phyloP scores from a whole-genome alignment of 225 moss, liverwort and hornwort genomes.

The Pleurozium schreberi region DNA sequence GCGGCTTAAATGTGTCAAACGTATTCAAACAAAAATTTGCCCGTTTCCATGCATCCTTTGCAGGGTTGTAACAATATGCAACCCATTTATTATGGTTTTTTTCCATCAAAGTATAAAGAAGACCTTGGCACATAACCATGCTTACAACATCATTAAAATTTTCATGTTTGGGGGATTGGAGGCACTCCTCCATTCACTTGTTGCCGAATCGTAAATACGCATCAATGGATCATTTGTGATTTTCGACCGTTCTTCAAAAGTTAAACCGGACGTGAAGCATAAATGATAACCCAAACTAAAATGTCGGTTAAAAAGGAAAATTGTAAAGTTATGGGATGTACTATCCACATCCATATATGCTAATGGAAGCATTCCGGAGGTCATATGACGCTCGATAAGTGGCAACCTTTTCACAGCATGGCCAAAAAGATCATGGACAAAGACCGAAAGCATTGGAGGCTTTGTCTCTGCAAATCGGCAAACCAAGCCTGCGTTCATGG shows the following conservation, averaged over 20 bases:
- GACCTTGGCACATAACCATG: not conserved
- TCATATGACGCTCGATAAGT: not conserved
- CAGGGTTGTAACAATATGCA: not conserved
- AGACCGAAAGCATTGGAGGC: not conserved
- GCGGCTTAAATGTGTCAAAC: rapidly evolving
- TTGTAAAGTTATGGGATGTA: not conserved
- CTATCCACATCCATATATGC: not conserved
- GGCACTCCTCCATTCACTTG: not conserved
- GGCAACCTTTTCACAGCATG: not conserved
- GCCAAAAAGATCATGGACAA: not conserved
- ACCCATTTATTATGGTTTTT: too few relatives aligned
- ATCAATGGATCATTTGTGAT: not conserved
- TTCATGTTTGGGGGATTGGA: too few relatives aligned
- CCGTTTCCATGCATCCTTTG: not conserved
- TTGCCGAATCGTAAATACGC: not conserved
- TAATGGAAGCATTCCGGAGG: not conserved
- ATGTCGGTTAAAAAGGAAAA: not conserved
- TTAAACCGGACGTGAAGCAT: too few relatives aligned
- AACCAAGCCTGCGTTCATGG: not conserved
- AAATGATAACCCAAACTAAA: too few relatives aligned
- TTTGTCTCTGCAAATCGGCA: not conserved
- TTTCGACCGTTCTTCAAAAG: not conserved
- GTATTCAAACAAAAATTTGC: not conserved
- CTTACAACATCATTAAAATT: too few relatives aligned
- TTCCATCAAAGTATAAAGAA: not conserved